A percentile compares a stretch with the other conserved stretches of the same genome.
phyloP scores from a whole-genome alignment of 192 early-diverging fungal species.

The Globomyces pollinis-pini region DNA sequence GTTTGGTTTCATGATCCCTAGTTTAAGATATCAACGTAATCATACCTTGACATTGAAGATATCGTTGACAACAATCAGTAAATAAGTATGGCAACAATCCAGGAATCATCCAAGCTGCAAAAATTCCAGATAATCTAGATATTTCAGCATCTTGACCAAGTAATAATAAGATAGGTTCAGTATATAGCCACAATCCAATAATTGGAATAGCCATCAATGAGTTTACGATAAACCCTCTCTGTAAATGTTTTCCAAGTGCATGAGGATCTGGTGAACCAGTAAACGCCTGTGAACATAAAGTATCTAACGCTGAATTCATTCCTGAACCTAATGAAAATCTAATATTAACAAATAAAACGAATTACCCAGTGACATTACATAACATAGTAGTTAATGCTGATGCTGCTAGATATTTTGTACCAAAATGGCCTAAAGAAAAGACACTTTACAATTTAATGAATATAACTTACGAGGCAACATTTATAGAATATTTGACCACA shows the following conservation, averaged over 20 bases:
- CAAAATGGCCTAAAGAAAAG: slow-evolving; percentile 26
- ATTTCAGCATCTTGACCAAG: slow-evolving; percentile 66
- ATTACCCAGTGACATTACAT: slow-evolving; percentile 25
- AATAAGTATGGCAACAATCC: slow-evolving; percentile 69
- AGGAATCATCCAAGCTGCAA: slow-evolving; percentile 54
- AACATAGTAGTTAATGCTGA: slow-evolving; percentile 29
- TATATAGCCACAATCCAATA: slow-evolving; percentile 58
- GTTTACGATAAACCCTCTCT: slow-evolving; percentile 68
- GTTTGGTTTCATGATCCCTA: slow-evolving; percentile 78
- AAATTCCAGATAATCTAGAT: slow-evolving; percentile 60
- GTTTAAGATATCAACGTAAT: too few species aligned
- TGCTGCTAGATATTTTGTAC: slow-evolving; percentile 33
- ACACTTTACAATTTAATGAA: slow-evolving; percentile 1
- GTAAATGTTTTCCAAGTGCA: slow-evolving; percentile 41
- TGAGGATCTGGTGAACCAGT: slow-evolving; percentile 16
- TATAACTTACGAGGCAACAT: slow-evolving; percentile 1
- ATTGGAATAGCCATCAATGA: slow-evolving; percentile 64
- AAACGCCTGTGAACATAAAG: slow-evolving; percentile 40
- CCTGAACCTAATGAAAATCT: slow-evolving; percentile 31
- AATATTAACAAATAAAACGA: slow-evolving; percentile 21
- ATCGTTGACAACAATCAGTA: slow-evolving; percentile 81
- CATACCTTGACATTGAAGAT: slow-evolving; percentile 75
- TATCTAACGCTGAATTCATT: slow-evolving; percentile 43
- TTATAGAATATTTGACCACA: slow-evolving; percentile 23
- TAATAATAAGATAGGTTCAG: slow-evolving; percentile 58